A percentile compares a stretch with the other conserved stretches of the same genome.
phyloP scores from a whole-genome alignment of 495 filamentous ascomycete species.

The Trypethelium eluteriae region DNA sequence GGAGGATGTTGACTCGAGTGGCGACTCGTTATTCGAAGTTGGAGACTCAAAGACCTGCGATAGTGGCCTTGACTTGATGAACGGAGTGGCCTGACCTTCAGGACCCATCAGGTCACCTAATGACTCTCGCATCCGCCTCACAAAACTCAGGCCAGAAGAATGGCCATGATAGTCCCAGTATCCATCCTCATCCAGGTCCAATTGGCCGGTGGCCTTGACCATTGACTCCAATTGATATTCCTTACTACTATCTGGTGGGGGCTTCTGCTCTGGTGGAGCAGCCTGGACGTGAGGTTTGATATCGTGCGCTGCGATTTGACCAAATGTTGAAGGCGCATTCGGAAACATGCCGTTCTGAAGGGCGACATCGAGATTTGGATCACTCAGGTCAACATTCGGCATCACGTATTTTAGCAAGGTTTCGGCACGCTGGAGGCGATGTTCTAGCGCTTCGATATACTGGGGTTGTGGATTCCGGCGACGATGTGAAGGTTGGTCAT shows the following conservation, averaged over 20 bases:
- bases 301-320: conserved; percentile 13
- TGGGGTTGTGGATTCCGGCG: conserved; percentile 90
- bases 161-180: conserved; percentile 93
- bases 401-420: conserved; percentile 68
- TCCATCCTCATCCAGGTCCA: conserved; percentile 86
- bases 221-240: conserved; percentile 87
- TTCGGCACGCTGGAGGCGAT: conserved; percentile 75
- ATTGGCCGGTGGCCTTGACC: conserved; percentile 80
- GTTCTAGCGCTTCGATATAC: conserved; percentile 88
- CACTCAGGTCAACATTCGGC: conserved; percentile 76
- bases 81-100: conserved; percentile 32
- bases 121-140: conserved; percentile 76
- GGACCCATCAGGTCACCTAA: conserved; percentile 60
- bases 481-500: conserved; percentile 94
- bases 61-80: conserved; percentile 36
- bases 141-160: conserved; percentile 83
- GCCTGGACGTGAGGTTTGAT: background rate
- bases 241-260: conserved; percentile 37
- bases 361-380: conserved; percentile 67
- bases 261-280: background rate
- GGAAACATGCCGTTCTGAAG: conserved; percentile 39
- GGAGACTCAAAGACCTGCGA: conserved; percentile 64
- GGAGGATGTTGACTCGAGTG: conserved; percentile 38
- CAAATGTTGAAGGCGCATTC: conserved; percentile 24
- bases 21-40: conserved; percentile 54